Base-by-base conservation (phyloP, 2,329 filamentous ascomycete genomes). In the Teratosphaeria destructans region DNA sequence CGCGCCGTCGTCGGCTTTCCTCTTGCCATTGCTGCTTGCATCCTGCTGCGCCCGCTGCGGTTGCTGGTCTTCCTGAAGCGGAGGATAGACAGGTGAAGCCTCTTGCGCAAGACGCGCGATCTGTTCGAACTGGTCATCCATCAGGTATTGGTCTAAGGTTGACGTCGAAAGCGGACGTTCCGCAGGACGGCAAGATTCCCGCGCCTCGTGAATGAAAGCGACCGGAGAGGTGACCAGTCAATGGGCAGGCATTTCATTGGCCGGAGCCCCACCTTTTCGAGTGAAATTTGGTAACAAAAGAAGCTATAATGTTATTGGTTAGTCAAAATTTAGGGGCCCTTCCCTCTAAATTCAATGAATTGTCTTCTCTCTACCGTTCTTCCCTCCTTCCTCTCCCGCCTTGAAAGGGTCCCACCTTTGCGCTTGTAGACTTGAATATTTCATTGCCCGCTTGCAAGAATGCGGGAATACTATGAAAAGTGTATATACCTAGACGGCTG, bases 81-180 rank as follows among this genome's bases (percentile, higher is more conserved):
- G 5, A 19, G n/a, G 43, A n/a, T 49, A 49, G n/a, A 23, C 43
- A 19, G 43, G 43, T n/a, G 43, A 49, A 19, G 43, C 43, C 43
- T 49, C 5, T 19, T 49, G 43, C 43, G 43, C 43, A 23, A 49
- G 43, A 23, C 43, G 43, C 43, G 43, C 43, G 19, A 49, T 11
- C 60, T 60, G 23, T 57, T 62, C n/a, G 11, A 35, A 55, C 32
- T 39, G 29, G n/a, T 39, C 14, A 34, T 35, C 52, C 37, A 35
- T 55, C 23, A 23, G 23, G 23, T 23, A 23, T 23, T 23, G 23
- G 1, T 23, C 23, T 1, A 23, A 23, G 23, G 23, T 54, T 26
- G 29, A 32, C 29, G 29, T 32, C 2, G 6, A 39, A 16, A 12
- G 37, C 37, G 37, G 12, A 6, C 16, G 10, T 39, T 16, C 43